Evolutionary conservation across 805 yeast genomes (phyloP), one percentile per base, ranked within the genome.

Genomic region (Lipomyces lipofer): DNA sequence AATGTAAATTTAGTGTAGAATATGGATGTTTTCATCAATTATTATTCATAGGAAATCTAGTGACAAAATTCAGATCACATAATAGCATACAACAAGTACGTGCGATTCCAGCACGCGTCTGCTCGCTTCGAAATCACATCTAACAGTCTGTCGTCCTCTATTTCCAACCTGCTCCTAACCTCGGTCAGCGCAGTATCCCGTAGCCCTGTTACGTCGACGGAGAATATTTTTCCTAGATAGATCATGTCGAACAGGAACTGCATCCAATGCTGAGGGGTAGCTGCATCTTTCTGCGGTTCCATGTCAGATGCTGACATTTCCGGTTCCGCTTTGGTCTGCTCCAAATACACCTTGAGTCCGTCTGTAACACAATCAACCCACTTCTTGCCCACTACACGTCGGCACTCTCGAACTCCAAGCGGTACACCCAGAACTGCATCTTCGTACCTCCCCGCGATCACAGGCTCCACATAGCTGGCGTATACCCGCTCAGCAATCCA

Each of bases 231-330:
- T 13, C 47, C 46, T 7, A 56, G 39, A 38, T 53, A 56, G 13
- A 53, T 29, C 4, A 56, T 44, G 43, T 56, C 60, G 39, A 56
- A 56, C 15, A 47, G 53, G 9, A 56, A 36, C 32, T 56, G 60
- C 15, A 42, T 22, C 60, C 58, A 53, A 13, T 53, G 58, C 30
- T 49, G 48, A 13, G 25, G 15, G 2, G 54, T 17, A 32, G 47
- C 36, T 13, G 43, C 30, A 21, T 35, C n/a, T 15, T 33, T 30
- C 24, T 15, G 7, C 6, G 19, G 19, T 4, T n/a, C 24, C 19
- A 19, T 17, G 5, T 38, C 19, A 12, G 51, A n/a, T 3, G 9
- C 28, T n/a, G 28, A 42, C 9, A n/a, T 12, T 36, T 35, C 15
- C n/a, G n/a, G n/a, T n/a, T n/a, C n/a, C n/a, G n/a, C n/a, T n/a